Evolutionary conservation across 805 yeast species (phyloP).

Genomic region (Wickerhamomyces xylosicus): DNA sequence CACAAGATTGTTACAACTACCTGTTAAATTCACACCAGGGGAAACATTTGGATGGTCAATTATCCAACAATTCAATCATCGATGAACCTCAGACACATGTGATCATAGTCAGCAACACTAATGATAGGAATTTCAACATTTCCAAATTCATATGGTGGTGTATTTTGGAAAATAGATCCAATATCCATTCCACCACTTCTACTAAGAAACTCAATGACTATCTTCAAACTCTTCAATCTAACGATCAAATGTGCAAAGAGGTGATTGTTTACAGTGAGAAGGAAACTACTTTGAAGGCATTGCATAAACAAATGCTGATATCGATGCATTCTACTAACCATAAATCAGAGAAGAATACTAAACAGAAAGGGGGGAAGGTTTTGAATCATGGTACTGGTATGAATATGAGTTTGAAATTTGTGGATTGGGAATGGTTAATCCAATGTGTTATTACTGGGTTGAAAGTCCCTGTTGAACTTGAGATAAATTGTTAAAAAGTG

Average conservation of each 20-base stretch:
- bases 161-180: background rate
- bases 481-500: too few species aligned
- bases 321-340: background rate
- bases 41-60: conserved; percentile 27
- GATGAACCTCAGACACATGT: too few species aligned
- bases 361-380: background rate
- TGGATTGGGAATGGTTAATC: conserved; percentile 61
- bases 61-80: conserved; percentile 26
- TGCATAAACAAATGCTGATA: too few species aligned
- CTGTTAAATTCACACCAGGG: conserved; percentile 25
- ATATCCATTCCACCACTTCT: too few species aligned
- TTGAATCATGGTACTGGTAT: background rate
- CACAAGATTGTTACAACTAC: conserved; percentile 38
- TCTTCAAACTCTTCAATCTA: too few species aligned
- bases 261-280: background rate
- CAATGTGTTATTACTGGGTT: conserved; percentile 39
- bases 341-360: background rate
- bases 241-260: too few species aligned
- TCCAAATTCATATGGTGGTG: background rate
- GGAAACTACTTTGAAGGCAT: background rate
- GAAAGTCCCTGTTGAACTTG: background rate
- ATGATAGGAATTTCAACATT: background rate
- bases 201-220: too few species aligned
- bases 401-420: conserved; percentile 17
- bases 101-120: background rate